Evolutionary conservation across 495 filamentous ascomycete genomes (phyloP).

Genomic region (Xanthoparmelia taractica): DNA sequence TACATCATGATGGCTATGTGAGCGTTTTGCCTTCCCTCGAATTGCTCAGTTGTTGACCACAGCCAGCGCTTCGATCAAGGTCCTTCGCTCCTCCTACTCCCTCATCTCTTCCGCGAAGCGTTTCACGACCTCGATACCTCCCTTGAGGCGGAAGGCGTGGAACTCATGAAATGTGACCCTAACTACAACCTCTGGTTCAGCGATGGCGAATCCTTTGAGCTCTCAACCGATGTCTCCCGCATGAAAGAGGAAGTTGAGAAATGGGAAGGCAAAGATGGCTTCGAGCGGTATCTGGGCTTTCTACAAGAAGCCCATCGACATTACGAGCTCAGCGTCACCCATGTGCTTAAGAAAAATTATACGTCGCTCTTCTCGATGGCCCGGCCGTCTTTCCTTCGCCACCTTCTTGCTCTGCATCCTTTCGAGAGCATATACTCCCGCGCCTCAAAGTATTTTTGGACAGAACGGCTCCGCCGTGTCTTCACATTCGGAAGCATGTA

Average conservation of each 20-base stretch:
- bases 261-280: conserved; percentile 57
- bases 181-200: conserved; percentile 65
- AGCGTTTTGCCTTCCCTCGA: conserved; percentile 11
- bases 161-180: conserved; percentile 58
- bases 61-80: conserved; percentile 61
- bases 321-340: conserved; percentile 52
- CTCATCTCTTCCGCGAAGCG: conserved; percentile 53
- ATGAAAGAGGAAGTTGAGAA: conserved; percentile 63
- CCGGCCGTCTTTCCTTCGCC: conserved; percentile 42
- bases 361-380: conserved; percentile 45
- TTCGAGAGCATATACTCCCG: conserved; percentile 56
- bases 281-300: conserved; percentile 53
- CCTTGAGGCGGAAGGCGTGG: conserved; percentile 49
- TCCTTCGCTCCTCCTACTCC: conserved; percentile 60
- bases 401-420: conserved; percentile 52
- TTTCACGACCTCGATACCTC: conserved; percentile 57
- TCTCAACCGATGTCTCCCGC: conserved; percentile 50
- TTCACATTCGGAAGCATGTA: conserved; percentile 75
- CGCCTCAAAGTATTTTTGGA: conserved; percentile 54
- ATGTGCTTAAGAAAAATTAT: conserved; percentile 59
- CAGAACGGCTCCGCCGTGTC: conserved; percentile 54
- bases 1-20: conserved; percentile 47
- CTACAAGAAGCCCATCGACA: conserved; percentile 55
- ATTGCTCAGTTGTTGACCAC: conserved; percentile 10
- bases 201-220: conserved; percentile 50